Evolutionary conservation across 2,329 filamentous ascomycete species (phyloP), one percentile per base, ranked within the genome.

Genomic region (Penicillium hordei): DNA sequence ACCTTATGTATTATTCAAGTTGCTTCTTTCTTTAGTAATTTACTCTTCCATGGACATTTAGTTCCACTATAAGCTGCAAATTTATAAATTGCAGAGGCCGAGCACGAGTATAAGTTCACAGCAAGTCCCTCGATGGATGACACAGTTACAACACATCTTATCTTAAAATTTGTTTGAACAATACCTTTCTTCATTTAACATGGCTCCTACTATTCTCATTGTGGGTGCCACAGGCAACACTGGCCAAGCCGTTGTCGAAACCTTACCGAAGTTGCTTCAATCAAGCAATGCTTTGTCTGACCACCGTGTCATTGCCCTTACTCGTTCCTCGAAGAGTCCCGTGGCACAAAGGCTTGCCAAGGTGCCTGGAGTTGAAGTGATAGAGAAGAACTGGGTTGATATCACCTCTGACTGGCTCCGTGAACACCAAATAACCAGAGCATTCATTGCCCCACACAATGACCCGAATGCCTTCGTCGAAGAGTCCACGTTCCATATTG

Each of bases 401-500:
- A 76, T 78, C 45, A 75, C 66, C 6, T n/a, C 70, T 5, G 68
- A 70, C 40, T 80, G 77, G 78, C 72, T 80, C n/a, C 71, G 64
- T 2, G 55, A 73, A 13, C 66, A 74, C 6, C 48, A 73, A 3
- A 72, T 80, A 1, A 65, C 55, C 12, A 64, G 74, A 23, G 73
- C 68, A 1, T 80, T 78, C 52, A 73, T 80, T 43, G 77, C 78
- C 21, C 61, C 76, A 0, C 75, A 78, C 61, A 70, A 69, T 48
- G 57, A 71, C 10, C 72, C 75, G 0, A 71, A 55, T 4, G 73
- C 78, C 19, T 80, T 80, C 50, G 66, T 72, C 29, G 74, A 78
- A 29, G 77, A 79, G 53, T 73, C 74, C 0, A 63, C 68, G 0
- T 76, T 79, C 53, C 67, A 73, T 42, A 9, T 74, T 1, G 66